phyloP scores from a whole-genome alignment of 257 asterid species.

The Solanum dulcamara region DNA sequence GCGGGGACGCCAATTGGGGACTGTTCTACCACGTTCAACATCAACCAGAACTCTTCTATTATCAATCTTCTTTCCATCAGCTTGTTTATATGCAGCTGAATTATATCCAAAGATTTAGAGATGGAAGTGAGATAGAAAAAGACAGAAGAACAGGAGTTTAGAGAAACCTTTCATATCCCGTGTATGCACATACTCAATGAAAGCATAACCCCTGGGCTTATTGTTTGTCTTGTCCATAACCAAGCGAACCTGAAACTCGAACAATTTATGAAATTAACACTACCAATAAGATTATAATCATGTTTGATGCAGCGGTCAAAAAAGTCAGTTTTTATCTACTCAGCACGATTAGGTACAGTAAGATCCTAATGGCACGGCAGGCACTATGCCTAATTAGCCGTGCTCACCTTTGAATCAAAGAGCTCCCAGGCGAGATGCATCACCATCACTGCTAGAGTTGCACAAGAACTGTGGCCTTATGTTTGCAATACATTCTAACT shows the following conservation, averaged over 20 bases:
- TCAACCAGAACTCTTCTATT: slow-evolving; percentile 94
- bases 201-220: slow-evolving; percentile 96
- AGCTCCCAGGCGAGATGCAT: slow-evolving; percentile 91
- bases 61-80: slow-evolving; percentile 96
- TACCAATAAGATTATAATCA: neutral
- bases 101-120: slow-evolving; percentile 5
- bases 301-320: neutral
- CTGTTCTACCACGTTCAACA: slow-evolving; percentile 99
- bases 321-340: neutral
- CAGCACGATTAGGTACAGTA: slow-evolving; percentile 9
- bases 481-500: slow-evolving; percentile 56
- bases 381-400: slow-evolving; percentile 97
- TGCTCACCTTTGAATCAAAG: slow-evolving; percentile 93
- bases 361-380: slow-evolving; percentile 97
- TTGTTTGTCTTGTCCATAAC: slow-evolving; percentile 58
- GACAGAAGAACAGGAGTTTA: neutral
- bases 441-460: slow-evolving; percentile 93
- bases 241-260: slow-evolving; percentile 72
- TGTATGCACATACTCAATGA: slow-evolving; percentile 75
- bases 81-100: slow-evolving; percentile 98
- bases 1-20: slow-evolving; percentile 98
- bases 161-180: slow-evolving; percentile 88
- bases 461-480: slow-evolving; percentile 68
- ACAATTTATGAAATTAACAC: slow-evolving; percentile 10
- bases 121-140: neutral